phyloP scores from a whole-genome alignment of 1,284 basidiomycete species.

The Pyrrhoderma lamaoense region DNA sequence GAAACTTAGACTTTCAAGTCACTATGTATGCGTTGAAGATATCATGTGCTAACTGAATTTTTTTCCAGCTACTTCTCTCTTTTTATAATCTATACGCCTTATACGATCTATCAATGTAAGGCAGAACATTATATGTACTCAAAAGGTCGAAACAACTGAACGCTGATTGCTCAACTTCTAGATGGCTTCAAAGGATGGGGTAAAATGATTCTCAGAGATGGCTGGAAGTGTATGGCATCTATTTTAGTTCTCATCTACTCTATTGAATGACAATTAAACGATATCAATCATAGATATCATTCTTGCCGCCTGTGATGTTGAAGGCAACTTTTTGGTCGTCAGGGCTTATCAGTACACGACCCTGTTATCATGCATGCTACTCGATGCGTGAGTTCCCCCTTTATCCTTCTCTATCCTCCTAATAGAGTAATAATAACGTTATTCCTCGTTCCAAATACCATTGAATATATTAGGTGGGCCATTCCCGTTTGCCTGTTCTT shows the following conservation, averaged over 20 bases:
- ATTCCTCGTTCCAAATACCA: too few species aligned
- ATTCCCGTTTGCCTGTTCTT: constrained; percentile 80
- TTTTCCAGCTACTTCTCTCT: constrained; percentile 64
- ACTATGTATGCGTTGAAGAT: not conserved
- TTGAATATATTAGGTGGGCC: constrained; percentile 81
- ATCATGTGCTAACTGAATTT: too few species aligned
- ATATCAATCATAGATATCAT: constrained; percentile 72
- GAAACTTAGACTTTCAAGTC: too few species aligned
- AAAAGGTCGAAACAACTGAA: not conserved
- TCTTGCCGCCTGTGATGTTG: constrained; percentile 73
- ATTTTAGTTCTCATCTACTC: not conserved
- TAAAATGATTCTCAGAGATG: constrained; percentile 61
- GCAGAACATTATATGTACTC: constrained; percentile 16
- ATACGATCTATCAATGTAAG: constrained; percentile 76
- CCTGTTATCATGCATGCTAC: constrained; percentile 77
- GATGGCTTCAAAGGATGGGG: constrained; percentile 76
- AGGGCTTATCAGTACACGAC: constrained; percentile 85
- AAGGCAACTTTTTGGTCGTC: constrained; percentile 79
- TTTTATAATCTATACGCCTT: constrained; percentile 72
- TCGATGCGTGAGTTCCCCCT: constrained; percentile 59
- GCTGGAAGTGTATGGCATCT: constrained; percentile 69
- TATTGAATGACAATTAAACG: too few species aligned
- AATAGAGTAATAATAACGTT: too few species aligned
- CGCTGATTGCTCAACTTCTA: constrained; percentile 25
- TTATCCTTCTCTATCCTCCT: not conserved